Evolutionary conservation across 2,329 filamentous ascomycete genomes (phyloP), one percentile per base, ranked within the genome.

Genomic region (Penicillium paneum): DNA sequence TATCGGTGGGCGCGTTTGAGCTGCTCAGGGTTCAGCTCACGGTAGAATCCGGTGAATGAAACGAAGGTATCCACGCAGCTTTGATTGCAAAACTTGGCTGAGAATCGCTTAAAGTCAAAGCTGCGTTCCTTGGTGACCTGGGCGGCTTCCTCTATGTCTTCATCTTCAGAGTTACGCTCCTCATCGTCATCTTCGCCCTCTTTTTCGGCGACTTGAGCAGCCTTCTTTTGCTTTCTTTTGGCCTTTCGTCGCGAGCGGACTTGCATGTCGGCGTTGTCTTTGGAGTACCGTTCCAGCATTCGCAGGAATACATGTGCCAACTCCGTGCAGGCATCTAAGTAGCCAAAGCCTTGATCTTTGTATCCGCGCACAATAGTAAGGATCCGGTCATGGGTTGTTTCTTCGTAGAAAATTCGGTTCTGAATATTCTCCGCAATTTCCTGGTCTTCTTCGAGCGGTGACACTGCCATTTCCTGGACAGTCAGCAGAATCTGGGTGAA

Each of bases 371-470:
- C 80, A 49, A 97, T 89, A 55, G 86, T 83, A 29, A 93, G 83
- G 48, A 99, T 83, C 24, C 89, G 82, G 58, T 99, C 93, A 67
- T 99, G 92, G 0, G 92, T 97, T 0, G 90, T 84, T 68, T 97
- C 91, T 73, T 99, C 94, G 74, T 99, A 99, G 71, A 99, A 99
- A n/a, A 99, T 90, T 57, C 93, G 90, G 65, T 89, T 95, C 49
- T 96, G 84, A 12, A 96, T 97, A 64, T 99, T 99, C 70, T 99
- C 93, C 0, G 94, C 93, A 70, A 99, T 97, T 64, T 97, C 94
- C 68, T 96, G 89, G 62, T 99, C 90, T n/a, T 97, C 92, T 59
- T 97, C 92, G 29, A 90, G 82, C 0, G 83, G 81, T 1, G 90
- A 94, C 43, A 89, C 85, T 1, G 86, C 80, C 92, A 99, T 97